These are phyloP conservation scores for Globisporangium mamillatum DNA, from an alignment of 352 stramenopile genomes.

Conservation along the genomic window DNA sequence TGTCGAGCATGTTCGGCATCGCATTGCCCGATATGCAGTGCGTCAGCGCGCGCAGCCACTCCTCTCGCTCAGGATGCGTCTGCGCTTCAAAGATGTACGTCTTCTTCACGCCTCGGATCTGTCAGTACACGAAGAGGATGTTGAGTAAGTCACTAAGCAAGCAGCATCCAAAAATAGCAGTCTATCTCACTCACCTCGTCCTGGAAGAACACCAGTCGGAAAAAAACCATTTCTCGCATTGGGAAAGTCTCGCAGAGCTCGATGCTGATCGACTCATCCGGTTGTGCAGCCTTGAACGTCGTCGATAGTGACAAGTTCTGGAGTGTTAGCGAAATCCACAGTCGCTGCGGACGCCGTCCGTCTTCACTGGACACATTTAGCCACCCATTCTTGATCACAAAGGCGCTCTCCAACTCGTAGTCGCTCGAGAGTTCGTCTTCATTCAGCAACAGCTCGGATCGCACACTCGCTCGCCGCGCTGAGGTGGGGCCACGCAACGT, in stretches of 20 bases:
- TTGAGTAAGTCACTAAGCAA: slow-evolving; percentile 14
- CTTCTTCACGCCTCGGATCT: slow-evolving; percentile 34
- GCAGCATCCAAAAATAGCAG: not conserved
- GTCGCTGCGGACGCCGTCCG: slow-evolving; percentile 33
- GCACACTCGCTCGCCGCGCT: slow-evolving; percentile 51
- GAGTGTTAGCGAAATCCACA: slow-evolving; percentile 82
- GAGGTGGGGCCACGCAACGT: slow-evolving; percentile 48
- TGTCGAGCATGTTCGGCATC: slow-evolving; percentile 36
- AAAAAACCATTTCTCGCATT: slow-evolving; percentile 49
- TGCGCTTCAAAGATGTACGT: slow-evolving; percentile 71
- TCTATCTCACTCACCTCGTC: slow-evolving; percentile 22
- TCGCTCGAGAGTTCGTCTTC: slow-evolving; percentile 62
- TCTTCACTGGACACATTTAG: slow-evolving; percentile 59
- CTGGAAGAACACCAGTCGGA: slow-evolving; percentile 49
- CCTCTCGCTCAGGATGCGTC: slow-evolving; percentile 57
- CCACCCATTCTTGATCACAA: slow-evolving; percentile 88
- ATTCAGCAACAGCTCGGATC: slow-evolving; percentile 55
- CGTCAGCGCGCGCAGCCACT: slow-evolving; percentile 77
- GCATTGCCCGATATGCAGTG: slow-evolving; percentile 70
- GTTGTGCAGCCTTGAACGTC: slow-evolving; percentile 61
- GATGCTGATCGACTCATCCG: slow-evolving; percentile 65
- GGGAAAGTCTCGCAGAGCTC: slow-evolving; percentile 52
- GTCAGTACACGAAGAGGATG: slow-evolving; percentile 2
- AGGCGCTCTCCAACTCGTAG: slow-evolving; percentile 62
- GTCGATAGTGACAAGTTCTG: slow-evolving; percentile 64